Evolutionary conservation across 2,329 filamentous ascomycete species (phyloP), one percentile per base, ranked within the genome.

Genomic region (Trichoderma oligosporum): DNA sequence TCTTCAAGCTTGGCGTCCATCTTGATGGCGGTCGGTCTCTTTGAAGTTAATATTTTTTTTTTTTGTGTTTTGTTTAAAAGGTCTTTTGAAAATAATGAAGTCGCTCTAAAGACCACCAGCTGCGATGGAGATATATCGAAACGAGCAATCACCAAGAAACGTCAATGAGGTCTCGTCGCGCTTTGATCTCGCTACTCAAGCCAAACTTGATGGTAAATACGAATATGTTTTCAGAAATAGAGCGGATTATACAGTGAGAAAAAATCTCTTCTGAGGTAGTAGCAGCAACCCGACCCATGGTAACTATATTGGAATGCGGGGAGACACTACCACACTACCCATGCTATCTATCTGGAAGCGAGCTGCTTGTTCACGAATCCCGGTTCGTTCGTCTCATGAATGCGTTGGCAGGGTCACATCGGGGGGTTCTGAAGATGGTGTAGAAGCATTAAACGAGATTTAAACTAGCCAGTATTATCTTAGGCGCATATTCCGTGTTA

Each of bases 1-100:
- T 59, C 57, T 44, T 56, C 52, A 2, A 56, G 44, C 8, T 59
- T 59, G 53, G 52, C 25, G 45, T 56, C 51, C 57, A 59, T 59
- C 22, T 44, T 44, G 20, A 25, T n/a, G n/a, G n/a, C n/a, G n/a
- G n/a, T n/a, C n/a, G n/a, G n/a, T n/a, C n/a, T n/a, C n/a, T n/a
- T n/a, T n/a, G n/a, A n/a, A n/a, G n/a, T n/a, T n/a, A n/a, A n/a
- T n/a, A n/a, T n/a, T n/a, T n/a, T n/a, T n/a, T n/a, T n/a, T n/a
- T n/a, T n/a, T n/a, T n/a, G n/a, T n/a, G n/a, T n/a, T n/a, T n/a
- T n/a, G n/a, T n/a, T n/a, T n/a, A n/a, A n/a, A n/a, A n/a, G n/a
- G n/a, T n/a, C n/a, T n/a, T n/a, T n/a, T n/a, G n/a, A n/a, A n/a
- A n/a, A n/a, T n/a, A n/a, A n/a, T n/a, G n/a, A n/a, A n/a, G n/a